These are phyloP conservation scores for Colletotrichum sp. DNA, from an alignment of 2,329 filamentous ascomycete genomes.

Conservation along the genomic window DNA sequence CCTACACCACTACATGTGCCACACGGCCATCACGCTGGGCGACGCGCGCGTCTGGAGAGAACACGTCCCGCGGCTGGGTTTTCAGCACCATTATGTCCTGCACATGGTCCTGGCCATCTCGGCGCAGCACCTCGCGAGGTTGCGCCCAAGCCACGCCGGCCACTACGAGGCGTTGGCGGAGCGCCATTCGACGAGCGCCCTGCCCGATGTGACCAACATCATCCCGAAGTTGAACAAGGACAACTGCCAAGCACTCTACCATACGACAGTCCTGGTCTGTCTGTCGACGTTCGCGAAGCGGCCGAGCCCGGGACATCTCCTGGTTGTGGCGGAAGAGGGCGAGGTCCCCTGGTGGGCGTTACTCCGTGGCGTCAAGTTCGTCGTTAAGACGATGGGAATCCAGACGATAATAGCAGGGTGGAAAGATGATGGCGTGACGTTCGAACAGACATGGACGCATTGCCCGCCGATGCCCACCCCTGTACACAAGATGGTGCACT, in stretches of 20 bases:
- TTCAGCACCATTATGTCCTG: slow-evolving; percentile 27
- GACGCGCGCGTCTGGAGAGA: slow-evolving; percentile 24
- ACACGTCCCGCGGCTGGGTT: slow-evolving; percentile 26
- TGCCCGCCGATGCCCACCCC: neutral
- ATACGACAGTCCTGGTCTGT: slow-evolving; percentile 26
- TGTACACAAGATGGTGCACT: slow-evolving; percentile 6
- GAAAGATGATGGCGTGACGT: neutral
- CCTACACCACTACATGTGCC: slow-evolving; percentile 27
- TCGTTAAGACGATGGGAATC: slow-evolving; percentile 20
- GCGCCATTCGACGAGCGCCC: slow-evolving; percentile 20
- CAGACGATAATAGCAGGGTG: slow-evolving; percentile 20
- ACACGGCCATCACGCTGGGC: slow-evolving; percentile 22
- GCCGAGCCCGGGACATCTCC: slow-evolving; percentile 19
- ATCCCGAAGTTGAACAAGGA: slow-evolving; percentile 21
- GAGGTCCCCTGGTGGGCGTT: slow-evolving; percentile 25
- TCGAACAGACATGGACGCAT: slow-evolving; percentile 2
- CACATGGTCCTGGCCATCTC: slow-evolving; percentile 28
- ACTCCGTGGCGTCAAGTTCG: slow-evolving; percentile 22
- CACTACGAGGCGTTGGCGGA: slow-evolving; percentile 24
- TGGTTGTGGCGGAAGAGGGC: slow-evolving; percentile 20
- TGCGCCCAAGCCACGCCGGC: neutral
- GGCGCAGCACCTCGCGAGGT: slow-evolving; percentile 25
- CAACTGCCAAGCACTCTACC: slow-evolving; percentile 26
- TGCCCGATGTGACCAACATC: slow-evolving; percentile 24
- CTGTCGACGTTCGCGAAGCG: slow-evolving; percentile 23